Evolutionary conservation across 768 basidiomycete species (phyloP).

Genomic region (Kwoniella pini): DNA sequence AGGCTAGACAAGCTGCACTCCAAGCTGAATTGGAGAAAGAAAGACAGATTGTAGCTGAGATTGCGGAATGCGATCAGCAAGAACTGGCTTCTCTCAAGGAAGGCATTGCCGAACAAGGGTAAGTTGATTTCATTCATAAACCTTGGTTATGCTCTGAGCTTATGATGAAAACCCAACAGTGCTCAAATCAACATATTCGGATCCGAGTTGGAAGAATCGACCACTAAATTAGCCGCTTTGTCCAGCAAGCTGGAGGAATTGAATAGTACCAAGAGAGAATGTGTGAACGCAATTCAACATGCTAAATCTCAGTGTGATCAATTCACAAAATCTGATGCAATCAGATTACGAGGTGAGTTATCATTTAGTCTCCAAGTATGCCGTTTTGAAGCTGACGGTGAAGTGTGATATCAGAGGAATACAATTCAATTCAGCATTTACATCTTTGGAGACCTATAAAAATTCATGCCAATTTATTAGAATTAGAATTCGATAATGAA

Average conservation of each 20-base stretch:
- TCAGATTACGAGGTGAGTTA: constrained; percentile 51
- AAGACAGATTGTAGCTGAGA: constrained; percentile 44
- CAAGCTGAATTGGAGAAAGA: constrained; percentile 49
- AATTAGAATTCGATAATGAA: constrained; percentile 37
- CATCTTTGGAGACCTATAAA: constrained; percentile 41
- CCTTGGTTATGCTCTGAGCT: too few species aligned
- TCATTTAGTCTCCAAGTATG: too few species aligned
- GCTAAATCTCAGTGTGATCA: constrained; percentile 51
- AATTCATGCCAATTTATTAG: constrained; percentile 20
- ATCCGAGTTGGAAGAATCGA: constrained; percentile 44
- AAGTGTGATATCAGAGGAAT: constrained; percentile 54
- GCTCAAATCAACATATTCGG: constrained; percentile 48
- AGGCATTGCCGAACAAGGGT: constrained; percentile 47
- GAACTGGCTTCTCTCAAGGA: constrained; percentile 43
- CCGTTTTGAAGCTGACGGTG: not conserved
- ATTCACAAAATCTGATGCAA: constrained; percentile 49
- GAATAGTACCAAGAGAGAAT: constrained; percentile 35
- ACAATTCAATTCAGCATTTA: constrained; percentile 44
- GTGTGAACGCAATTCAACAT: constrained; percentile 38
- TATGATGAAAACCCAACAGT: constrained; percentile 19
- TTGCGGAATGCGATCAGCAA: constrained; percentile 50
- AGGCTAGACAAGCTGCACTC: constrained; percentile 40
- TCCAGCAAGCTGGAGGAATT: constrained; percentile 43
- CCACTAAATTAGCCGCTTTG: constrained; percentile 44
- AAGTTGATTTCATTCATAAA: too few species aligned